Evolutionary conservation across 2,329 filamentous ascomycete genomes (phyloP).

Genomic region (Lachnellula suecica): DNA sequence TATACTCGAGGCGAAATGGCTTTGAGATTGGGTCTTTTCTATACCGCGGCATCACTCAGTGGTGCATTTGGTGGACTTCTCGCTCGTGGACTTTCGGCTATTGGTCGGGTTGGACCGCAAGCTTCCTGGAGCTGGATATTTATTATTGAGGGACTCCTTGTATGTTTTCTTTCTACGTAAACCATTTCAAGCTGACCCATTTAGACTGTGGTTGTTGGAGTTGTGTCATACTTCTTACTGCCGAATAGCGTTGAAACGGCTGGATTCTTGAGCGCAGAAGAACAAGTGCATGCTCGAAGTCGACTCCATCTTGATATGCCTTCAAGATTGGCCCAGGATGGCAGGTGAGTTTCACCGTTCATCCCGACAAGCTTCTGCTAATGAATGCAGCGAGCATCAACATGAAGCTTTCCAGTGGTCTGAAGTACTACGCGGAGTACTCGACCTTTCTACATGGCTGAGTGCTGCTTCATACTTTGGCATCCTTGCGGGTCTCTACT

Average conservation of each 20-base stretch:
- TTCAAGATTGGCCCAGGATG: conserved; percentile 20
- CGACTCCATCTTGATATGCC: conserved; percentile 27
- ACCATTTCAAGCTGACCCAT: conserved; percentile 21
- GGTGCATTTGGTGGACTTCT: conserved; percentile 58
- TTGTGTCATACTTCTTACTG: conserved; percentile 50
- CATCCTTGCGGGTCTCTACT: conserved; percentile 31
- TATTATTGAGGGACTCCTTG: conserved; percentile 52
- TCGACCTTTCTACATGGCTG: conserved; percentile 62
- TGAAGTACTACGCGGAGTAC: conserved; percentile 60
- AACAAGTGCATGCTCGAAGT: conserved; percentile 39
- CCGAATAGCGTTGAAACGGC: conserved; percentile 56
- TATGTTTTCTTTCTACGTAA: conserved; percentile 30
- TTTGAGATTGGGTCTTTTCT: conserved; percentile 67
- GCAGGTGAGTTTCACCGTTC: conserved; percentile 14
- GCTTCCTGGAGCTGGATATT: conserved; percentile 51
- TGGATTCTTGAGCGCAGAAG: conserved; percentile 50
- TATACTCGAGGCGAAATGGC: conserved; percentile 47
- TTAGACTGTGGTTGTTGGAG: conserved; percentile 54
- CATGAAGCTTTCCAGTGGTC: conserved; percentile 51
- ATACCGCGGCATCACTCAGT: conserved; percentile 64
- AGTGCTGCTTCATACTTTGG: conserved; percentile 49
- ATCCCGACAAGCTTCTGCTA: not conserved
- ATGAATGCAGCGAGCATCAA: conserved; percentile 8
- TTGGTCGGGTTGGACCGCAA: conserved; percentile 49
- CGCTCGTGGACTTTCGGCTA: conserved; percentile 60